phyloP scores from a whole-genome alignment of 495 filamentous ascomycete genomes.

The Hypoxylon fuscum region DNA sequence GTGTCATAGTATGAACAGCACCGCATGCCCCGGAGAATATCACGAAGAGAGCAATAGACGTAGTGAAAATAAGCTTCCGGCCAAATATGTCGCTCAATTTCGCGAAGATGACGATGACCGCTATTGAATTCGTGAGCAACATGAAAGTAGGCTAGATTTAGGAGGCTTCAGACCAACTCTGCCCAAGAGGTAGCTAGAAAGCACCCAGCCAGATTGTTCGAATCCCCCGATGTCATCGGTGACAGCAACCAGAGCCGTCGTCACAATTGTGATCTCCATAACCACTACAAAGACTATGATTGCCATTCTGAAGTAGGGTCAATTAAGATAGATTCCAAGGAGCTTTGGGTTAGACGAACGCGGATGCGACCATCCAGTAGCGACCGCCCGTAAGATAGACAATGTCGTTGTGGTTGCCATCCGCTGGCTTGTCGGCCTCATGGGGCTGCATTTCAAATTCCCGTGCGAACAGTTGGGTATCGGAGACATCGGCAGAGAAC shows the following conservation, averaged over 20 bases:
- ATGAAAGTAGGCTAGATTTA: not conserved
- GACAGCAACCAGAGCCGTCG: not conserved
- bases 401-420: not conserved
- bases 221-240: not conserved
- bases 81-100: slow-evolving; percentile 55
- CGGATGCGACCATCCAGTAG: not conserved
- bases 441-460: no score
- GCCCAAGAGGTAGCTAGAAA: not conserved
- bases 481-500: no score
- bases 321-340: not conserved
- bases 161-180: not conserved
- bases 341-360: not conserved
- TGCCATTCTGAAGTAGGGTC: not conserved
- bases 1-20: slow-evolving; percentile 45
- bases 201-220: not conserved
- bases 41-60: slow-evolving; percentile 49
- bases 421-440: no score
- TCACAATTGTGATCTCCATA: not conserved
- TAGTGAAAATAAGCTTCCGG: slow-evolving; percentile 39
- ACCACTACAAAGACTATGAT: not conserved
- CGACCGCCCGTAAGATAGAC: not conserved
- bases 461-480: no score
- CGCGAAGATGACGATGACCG: slow-evolving; percentile 46
- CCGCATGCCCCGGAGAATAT: slow-evolving; percentile 50
- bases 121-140: slow-evolving; percentile 10